Percentiles rank a stretch among this genome's conserved stretches.
Conservation (phyloP, 2,329 filamentous ascomycete genomes). For the Epichloe aotearoae region DNA sequence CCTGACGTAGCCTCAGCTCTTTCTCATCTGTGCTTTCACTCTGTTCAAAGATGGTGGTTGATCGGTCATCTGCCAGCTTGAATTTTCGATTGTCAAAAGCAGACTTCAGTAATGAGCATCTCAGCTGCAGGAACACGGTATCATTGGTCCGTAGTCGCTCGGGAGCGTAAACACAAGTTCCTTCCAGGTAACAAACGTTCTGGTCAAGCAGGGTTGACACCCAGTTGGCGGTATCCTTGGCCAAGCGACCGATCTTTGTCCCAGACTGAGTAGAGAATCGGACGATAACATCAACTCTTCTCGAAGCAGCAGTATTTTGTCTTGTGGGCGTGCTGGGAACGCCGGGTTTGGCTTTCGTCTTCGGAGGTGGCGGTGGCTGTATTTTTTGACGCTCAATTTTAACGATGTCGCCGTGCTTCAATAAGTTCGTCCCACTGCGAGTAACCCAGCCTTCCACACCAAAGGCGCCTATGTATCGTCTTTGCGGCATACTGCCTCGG, state of each 20-base stretch:
- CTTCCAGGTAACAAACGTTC: slow-evolving; percentile 75
- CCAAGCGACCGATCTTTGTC: slow-evolving; percentile 72
- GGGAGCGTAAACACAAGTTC: slow-evolving; percentile 76
- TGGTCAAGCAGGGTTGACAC: slow-evolving; percentile 88
- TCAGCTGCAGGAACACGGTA: slow-evolving; percentile 81
- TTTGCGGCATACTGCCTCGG: slow-evolving; percentile 21
- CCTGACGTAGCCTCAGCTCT: slow-evolving; percentile 67
- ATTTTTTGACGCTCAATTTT: slow-evolving; percentile 76
- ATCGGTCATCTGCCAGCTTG: slow-evolving; percentile 53
- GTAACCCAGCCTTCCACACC: slow-evolving; percentile 89
- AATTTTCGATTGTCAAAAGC: slow-evolving; percentile 56
- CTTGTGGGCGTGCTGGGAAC: slow-evolving; percentile 18
- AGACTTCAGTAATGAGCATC: slow-evolving; percentile 58
- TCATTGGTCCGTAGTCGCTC: slow-evolving; percentile 81
- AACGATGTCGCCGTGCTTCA: slow-evolving; percentile 73
- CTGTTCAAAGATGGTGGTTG: slow-evolving; percentile 65
- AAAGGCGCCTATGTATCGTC: slow-evolving; percentile 78
- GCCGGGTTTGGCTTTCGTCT: slow-evolving; percentile 30
- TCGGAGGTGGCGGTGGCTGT: slow-evolving; percentile 39
- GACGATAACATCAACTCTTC: slow-evolving; percentile 74
- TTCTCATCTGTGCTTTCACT: slow-evolving; percentile 80
- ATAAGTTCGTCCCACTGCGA: slow-evolving; percentile 58
- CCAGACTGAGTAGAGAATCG: slow-evolving; percentile 73
- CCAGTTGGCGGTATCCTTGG: slow-evolving; percentile 81
- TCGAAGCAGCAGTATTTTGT: slow-evolving; percentile 38